Base-by-base conservation (phyloP, 2,329 filamentous ascomycete species). In the Ramularia endophylla region DNA sequence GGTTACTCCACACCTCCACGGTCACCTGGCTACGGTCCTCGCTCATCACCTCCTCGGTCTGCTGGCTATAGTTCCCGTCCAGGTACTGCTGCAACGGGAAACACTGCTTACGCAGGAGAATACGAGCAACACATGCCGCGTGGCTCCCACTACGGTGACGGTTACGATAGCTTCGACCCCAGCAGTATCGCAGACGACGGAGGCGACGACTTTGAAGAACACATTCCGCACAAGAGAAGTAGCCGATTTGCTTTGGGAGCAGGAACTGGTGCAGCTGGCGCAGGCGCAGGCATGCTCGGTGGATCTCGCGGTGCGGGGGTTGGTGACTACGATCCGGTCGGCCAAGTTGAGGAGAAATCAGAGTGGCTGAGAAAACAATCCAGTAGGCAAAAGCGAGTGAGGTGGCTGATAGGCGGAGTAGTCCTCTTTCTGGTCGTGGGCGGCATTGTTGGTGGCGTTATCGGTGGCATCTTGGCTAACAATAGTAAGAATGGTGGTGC, bases 141-240 rank as follows among this genome's bases (percentile, higher is more conserved):
- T 11, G 34, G 36, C 18, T 49, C 48, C n/a, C 43, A 53, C 35
- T 57, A 52, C 33, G 48, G 46, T 15, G 57, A 59, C 29, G 52
- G 47, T 3, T 59, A 58, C 38, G 50, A 57, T 19, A 41, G 52
- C 9, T 54, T 92, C 44, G 81, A 95, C 59, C 87, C 88, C 2
- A 79, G 85, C 56, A 80, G 82, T 11, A 89, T 95, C 50, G 77
- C 77, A 16, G 89, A 95, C 60, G 89, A 95, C 58, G 87, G 86
- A 19, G 89, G 95, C 56, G 89, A 94, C 60, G 87, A 84, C 1
- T 73, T 92, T 38, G 72, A 76, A 4, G n/a, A n/a, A 11, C 81
- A 76, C 53, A 67, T 44, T 63, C 40, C 38, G 11, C 27, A 40
- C 35, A 45, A 44, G 34, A 38, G 40, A 18, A 46, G 44, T 27